A percentile compares a stretch with the other conserved stretches of the same genome.
These are phyloP conservation scores for Leccinellum rugosiceps DNA, from an alignment of 768 basidiomycete genomes.

Conservation along the genomic window DNA sequence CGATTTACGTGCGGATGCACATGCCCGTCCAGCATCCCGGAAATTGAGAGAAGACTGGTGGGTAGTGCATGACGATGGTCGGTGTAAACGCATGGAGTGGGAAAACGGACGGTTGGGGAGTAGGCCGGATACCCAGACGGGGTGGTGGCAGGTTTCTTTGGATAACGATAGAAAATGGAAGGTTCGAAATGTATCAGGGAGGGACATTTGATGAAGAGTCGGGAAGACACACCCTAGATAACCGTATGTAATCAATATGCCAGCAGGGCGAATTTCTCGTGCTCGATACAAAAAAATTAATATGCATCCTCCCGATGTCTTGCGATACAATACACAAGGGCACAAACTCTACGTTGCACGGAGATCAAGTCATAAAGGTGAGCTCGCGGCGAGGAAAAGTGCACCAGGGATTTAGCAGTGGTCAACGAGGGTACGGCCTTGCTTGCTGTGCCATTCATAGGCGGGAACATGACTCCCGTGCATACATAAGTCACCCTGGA, in stretches of 20 bases:
- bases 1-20: slow-evolving; percentile 5
- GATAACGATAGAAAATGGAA: slow-evolving; percentile 4
- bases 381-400: slow-evolving; percentile 11
- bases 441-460: slow-evolving; percentile 21
- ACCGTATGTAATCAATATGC: slow-evolving; percentile 8
- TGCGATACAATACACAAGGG: background rate
- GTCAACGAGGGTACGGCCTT: slow-evolving; percentile 17
- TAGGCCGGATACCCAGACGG: background rate
- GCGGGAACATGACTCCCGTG: slow-evolving; percentile 7
- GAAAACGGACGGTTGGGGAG: background rate
- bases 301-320: background rate
- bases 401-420: slow-evolving; percentile 3
- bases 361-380: slow-evolving; percentile 18
- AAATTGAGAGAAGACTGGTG: slow-evolving; percentile 14
- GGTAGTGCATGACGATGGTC: slow-evolving; percentile 9
- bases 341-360: slow-evolving; percentile 5
- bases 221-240: slow-evolving; percentile 10
- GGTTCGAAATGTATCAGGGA: slow-evolving; percentile 10
- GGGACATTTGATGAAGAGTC: background rate
- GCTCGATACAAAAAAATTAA: slow-evolving; percentile 4
- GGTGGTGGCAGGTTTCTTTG: slow-evolving; percentile 9
- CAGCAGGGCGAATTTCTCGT: background rate
- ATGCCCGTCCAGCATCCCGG: slow-evolving; percentile 11
- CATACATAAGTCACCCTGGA: slow-evolving; percentile 24
- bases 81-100: slow-evolving; percentile 3